Base-by-base conservation (phyloP, 1,139 yeast species). In the Zygoascus sp. region DNA sequence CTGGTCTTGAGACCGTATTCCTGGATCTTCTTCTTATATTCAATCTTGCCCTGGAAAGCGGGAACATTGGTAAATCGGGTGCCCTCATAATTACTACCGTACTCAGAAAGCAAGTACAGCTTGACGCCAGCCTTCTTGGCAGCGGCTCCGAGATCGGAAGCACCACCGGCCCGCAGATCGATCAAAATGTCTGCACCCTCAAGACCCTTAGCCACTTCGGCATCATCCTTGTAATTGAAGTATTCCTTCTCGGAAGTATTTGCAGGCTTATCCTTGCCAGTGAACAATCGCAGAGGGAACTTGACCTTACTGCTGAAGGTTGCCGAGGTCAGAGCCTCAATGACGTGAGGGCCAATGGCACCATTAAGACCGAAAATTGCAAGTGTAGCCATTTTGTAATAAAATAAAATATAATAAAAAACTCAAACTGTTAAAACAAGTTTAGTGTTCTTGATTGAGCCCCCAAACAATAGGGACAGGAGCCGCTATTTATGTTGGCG, bases 61-160 rank as follows among this genome's bases (percentile, higher is more conserved):
- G 71, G 3, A 13, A 30, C 20, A 2, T 15, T 16, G 73, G 72
- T 23, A 68, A 60, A 46, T 15, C 59, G 61, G 15, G 60, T 56
- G 23, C 61, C 59, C 6, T 52, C 58, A 32, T 70, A 51, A 44
- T 78, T 78, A 35, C 67, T 58, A 40, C 87, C 87, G 56, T 76
- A 81, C 58, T 80, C 85, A 3, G 85, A 76, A 32, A 86, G 83
- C 49, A 81, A 72, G 62, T 73, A 80, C 30, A 80, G 57, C 59
- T 76, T 74, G 40, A 80, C 79, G 10, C 61, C 72, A 35, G 73
- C 72, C 15, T 58, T 59, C 6, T 59, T 58, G 2, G 75, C 70
- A 5, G 79, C 72, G 2, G 69, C 66, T 9, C 68, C 52, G 19
- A 66, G 42, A 7, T 57, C 53, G 35, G 52, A 56, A 45, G 62